Percentiles rank a stretch among this genome's conserved stretches.
Evolutionary conservation across 2,329 filamentous ascomycete species (phyloP).

Genomic region (Diaporthe destruens): DNA sequence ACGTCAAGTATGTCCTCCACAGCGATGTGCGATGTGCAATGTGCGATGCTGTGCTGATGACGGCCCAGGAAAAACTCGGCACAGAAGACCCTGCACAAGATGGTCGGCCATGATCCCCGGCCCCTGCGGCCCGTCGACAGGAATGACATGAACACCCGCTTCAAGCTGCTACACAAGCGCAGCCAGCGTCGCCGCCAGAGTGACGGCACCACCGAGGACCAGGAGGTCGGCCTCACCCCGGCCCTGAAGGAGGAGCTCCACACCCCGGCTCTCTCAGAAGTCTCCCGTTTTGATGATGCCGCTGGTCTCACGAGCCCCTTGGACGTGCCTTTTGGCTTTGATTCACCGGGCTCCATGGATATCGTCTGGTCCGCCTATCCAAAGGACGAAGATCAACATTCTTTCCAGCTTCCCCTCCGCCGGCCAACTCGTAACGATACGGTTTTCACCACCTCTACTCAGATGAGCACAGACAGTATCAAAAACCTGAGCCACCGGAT

Average conservation of each 20-base stretch:
- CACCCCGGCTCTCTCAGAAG: slow-evolving; percentile 38
- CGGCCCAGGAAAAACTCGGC: slow-evolving; percentile 65
- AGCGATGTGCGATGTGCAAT: no score
- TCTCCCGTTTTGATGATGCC: slow-evolving; percentile 29
- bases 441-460: slow-evolving; percentile 55
- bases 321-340: slow-evolving; percentile 31
- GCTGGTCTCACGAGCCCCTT: slow-evolving; percentile 32
- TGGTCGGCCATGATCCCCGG: slow-evolving; percentile 70
- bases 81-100: slow-evolving; percentile 68
- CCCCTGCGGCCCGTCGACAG: slow-evolving; percentile 66
- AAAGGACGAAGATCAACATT: slow-evolving; percentile 14
- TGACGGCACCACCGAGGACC: slow-evolving; percentile 32
- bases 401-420: slow-evolving; percentile 43
- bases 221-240: slow-evolving; percentile 38
- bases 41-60: slow-evolving; percentile 42
- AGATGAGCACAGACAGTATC: slow-evolving; percentile 54
- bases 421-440: slow-evolving; percentile 49
- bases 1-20: slow-evolving; percentile 52
- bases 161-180: slow-evolving; percentile 56
- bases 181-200: slow-evolving; percentile 47
- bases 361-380: slow-evolving; percentile 20
- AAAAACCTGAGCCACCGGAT: slow-evolving; percentile 50
- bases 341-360: slow-evolving; percentile 35
- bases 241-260: slow-evolving; percentile 23
- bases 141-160: slow-evolving; percentile 64